Base-by-base conservation (phyloP, 805 yeast genomes). In the Scheffersomyces amazonensis region DNA sequence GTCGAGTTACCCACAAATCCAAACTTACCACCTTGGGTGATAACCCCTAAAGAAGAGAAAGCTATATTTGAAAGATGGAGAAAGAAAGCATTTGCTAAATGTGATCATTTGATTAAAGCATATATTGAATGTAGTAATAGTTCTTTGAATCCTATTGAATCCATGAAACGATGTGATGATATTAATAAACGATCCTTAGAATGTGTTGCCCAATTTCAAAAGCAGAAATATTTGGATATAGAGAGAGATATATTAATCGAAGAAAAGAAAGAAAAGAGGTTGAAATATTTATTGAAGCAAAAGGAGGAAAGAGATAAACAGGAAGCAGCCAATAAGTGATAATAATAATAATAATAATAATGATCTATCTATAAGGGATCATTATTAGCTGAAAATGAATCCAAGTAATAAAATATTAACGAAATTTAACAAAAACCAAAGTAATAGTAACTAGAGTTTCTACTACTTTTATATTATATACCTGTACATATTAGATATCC, bases 21-120 rank as follows among this genome's bases (percentile, higher is more conserved):
- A 23, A 62, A 60, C 45, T 62, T 85, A 19, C 95, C 95, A 1
- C 66, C 76, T 10, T 86, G 95, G 95, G 75, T 83, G 45, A 64
- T 86, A 16, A 76, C 87, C 0, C 91, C 93, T 11, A 74, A 72
- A 45, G 93, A 86, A 55, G 95, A 86, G 54, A 80, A 80, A 59
- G 75, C 79, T 41, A 80, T 83, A 24, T 78, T 85, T 51, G 79
- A 75, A 48, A 75, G 85, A 50, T 80, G 90, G 81, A 78, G 84
- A 56, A 73, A 66, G 41, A 69, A 70, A 51, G 77, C 91, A 0
- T 84, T 84, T 66, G 71, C 75, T 32, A 58, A 64, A 40, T 86
- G 95, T 56, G 87, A 80, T 49, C 82, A 74, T 15, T 62, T 69
- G 33, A 96, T 90, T 23, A 82, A 76, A 64, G 78, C 71, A 13